Base-by-base conservation (phyloP, 441 rosid genomes). In the Croton setiger region DNA sequence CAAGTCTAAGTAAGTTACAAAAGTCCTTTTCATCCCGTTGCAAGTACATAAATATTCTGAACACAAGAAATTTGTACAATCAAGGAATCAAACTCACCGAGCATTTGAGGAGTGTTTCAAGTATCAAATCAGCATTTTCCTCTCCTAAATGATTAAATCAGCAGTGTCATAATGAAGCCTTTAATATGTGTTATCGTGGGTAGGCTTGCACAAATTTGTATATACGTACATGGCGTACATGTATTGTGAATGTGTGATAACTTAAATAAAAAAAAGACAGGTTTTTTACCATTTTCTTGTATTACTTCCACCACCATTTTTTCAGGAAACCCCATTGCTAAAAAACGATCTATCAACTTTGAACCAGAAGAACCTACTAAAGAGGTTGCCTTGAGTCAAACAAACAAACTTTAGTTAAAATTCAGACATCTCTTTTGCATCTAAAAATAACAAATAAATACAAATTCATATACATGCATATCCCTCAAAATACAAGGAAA, bases 261-360 rank as follows among this genome's bases (percentile, higher is more conserved):
- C 39, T 59, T 35, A 60, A 37, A 59, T 15, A 21, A 54, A 11
- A 53, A 33, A 9, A 66, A 45, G 51, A 57, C 18, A 63, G 43
- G 65, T 52, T 55, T 15, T 68, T 76, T 79, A 89, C 97, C 96
- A 61, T 73, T 74, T 81, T 91, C 89, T 41, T 81, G 77, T 76
- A 88, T 79, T 60, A 82, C 95, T 77, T 78, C 90, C 58, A 81
- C 72, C 49, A 88, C 87, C 78, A 79, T 63, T 54, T 87, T 85
- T 61, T 77, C 76, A 1, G 87, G 44, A 68, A 86, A 93, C 3
- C 96, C 96, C 97, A 89, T 89, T 27, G 81, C 85, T 35, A 87
- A 65, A 69, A 89, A 84, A n/a, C 75, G 79, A 70, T 84, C 80
- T 60, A 84, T 76, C 64, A 76, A 35, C 77, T 81, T 81, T 64